Percentiles rank a stretch among this genome's conserved stretches.
Conservation (phyloP, 1,284 basidiomycete genomes). For the Boletus sp. region DNA sequence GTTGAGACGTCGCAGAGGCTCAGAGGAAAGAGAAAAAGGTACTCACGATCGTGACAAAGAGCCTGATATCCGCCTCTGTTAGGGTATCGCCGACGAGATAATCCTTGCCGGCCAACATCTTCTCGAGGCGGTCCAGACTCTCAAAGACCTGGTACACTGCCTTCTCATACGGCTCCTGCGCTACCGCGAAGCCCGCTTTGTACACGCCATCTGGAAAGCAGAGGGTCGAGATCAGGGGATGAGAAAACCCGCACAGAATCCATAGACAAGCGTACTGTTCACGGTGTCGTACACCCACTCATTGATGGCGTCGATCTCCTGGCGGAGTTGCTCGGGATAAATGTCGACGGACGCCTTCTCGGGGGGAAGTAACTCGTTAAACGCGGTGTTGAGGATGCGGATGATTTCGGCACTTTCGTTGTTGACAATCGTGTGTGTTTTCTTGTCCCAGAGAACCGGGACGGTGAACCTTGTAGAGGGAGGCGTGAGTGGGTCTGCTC, state of each 20-base stretch:
- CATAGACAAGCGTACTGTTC: slow-evolving; percentile 54
- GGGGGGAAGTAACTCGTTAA: slow-evolving; percentile 67
- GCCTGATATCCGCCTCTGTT: slow-evolving; percentile 89
- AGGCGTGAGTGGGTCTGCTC: background rate
- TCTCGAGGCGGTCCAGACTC: slow-evolving; percentile 79
- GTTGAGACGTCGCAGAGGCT: too few relatives aligned
- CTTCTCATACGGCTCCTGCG: slow-evolving; percentile 77
- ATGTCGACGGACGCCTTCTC: slow-evolving; percentile 68
- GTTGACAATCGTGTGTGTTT: slow-evolving; percentile 85
- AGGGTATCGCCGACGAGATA: slow-evolving; percentile 80
- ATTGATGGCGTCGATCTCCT: slow-evolving; percentile 85
- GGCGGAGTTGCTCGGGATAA: slow-evolving; percentile 70
- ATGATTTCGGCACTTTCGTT: slow-evolving; percentile 96
- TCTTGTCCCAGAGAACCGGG: slow-evolving; percentile 95
- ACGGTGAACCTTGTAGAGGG: slow-evolving; percentile 66
- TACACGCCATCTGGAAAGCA: slow-evolving; percentile 72
- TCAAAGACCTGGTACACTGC: slow-evolving; percentile 73
- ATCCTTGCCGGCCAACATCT: slow-evolving; percentile 70
- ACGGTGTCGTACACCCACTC: slow-evolving; percentile 82
- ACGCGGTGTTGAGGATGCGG: slow-evolving; percentile 83
- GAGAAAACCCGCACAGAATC: background rate
- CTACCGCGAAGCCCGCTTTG: slow-evolving; percentile 84
- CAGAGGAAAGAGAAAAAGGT: too few relatives aligned
- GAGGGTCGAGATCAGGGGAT: background rate
- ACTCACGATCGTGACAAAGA: slow-evolving; percentile 87